phyloP scores from a whole-genome alignment of 805 yeast species.

The Candida hispaniensis region DNA sequence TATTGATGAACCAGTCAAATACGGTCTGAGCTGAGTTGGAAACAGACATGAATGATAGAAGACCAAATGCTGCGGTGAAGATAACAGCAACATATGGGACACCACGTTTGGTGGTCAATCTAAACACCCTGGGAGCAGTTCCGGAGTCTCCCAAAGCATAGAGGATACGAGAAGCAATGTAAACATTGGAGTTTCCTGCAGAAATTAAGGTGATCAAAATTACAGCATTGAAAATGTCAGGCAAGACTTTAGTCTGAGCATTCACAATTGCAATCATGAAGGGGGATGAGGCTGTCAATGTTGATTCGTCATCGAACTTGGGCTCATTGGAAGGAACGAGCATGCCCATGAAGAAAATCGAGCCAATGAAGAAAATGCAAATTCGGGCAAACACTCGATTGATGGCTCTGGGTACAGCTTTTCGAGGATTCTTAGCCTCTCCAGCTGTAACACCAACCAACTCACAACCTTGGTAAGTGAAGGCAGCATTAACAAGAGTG shows the following conservation, averaged over 20 bases:
- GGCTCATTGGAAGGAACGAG: constrained; percentile 46
- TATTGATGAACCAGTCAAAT: constrained; percentile 49
- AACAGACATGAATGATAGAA: constrained; percentile 61
- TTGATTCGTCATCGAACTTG: constrained; percentile 32
- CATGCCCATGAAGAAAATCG: constrained; percentile 43
- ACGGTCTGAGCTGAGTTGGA: constrained; percentile 26
- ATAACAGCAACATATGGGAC: constrained; percentile 54
- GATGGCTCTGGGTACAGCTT: constrained; percentile 46
- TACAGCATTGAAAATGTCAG: constrained; percentile 45
- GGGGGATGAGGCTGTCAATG: constrained; percentile 40
- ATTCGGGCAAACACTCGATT: constrained; percentile 44
- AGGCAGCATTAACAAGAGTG: constrained; percentile 44
- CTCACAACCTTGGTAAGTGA: constrained; percentile 46
- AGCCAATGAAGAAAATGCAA: constrained; percentile 39
- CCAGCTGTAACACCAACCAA: constrained; percentile 47
- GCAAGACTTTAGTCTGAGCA: constrained; percentile 35
- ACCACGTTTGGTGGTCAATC: constrained; percentile 55
- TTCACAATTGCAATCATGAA: constrained; percentile 42
- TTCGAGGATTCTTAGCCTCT: constrained; percentile 46
- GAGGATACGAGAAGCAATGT: constrained; percentile 48
- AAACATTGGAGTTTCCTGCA: constrained; percentile 54
- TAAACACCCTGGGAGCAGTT: constrained; percentile 56
- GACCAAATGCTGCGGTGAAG: constrained; percentile 44
- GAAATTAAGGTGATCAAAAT: constrained; percentile 51
- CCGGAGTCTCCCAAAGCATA: constrained; percentile 63